Base-by-base conservation (phyloP, 2,329 filamentous ascomycete species). In the Nigrograna mackinnonii region DNA sequence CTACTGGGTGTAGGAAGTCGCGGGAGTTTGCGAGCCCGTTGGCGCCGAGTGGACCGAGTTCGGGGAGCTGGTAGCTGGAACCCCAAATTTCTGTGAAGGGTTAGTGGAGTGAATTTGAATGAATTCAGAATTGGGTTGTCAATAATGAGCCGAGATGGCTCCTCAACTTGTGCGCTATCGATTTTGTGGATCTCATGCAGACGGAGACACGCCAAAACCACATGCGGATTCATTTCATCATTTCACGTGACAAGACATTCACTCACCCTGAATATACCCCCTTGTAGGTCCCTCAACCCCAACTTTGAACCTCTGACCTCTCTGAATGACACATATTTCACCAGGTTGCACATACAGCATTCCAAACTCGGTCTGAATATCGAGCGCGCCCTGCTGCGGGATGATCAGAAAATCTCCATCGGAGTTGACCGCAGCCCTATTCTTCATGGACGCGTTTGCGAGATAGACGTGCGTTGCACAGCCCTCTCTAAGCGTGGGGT, bases 341-440 rank as follows among this genome's bases (percentile, higher is more conserved):
- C 86, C 85, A 2, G 87, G 87, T 40, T 87, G 79, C n/a, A 91
- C 83, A 32, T 89, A 78, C 5, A 92, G 72, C 59, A 79, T 80
- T 34, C 88, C 89, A 35, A 91, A 75, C 67, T 92, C 88, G 1
- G 88, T 92, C 57, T 85, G 81, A 48, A 92, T 86, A 58, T 91
- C 86, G 28, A 92, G 71, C 12, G 78, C 77, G 2, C 88, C 88
- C 49, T 87, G 80, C 62, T 92, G 88, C 2, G 86, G 78, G 12
- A 92, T 86, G 48, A 92, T 84, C 42, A 91, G 69, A 55, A 89
- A 80, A 63, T 92, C 88, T 11, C 88, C 88, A 60, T 92, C 88
- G 2, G 72, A 71, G 31, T 82, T 72, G 41, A 83, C 84, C 49
- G 81, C 75, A 5, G 71, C 66, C 17, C 54, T 54, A 41, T 51